Evolutionary conservation across 768 basidiomycete genomes (phyloP).

Genomic region (Auricularia sp.): DNA sequence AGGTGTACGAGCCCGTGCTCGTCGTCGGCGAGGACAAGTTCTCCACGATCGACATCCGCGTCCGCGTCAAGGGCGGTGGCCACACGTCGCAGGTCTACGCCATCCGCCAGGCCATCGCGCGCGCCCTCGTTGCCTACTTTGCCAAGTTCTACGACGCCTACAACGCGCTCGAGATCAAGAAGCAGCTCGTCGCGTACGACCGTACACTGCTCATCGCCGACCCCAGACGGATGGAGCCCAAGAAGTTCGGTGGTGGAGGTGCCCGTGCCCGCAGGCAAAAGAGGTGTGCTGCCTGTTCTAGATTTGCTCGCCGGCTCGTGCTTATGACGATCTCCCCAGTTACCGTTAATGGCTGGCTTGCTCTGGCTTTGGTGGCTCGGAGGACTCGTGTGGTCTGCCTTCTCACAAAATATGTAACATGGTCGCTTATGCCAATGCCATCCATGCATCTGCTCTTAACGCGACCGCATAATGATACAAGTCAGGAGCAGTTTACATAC

Average conservation of each 20-base stretch:
- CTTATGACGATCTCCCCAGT: slow-evolving; percentile 30
- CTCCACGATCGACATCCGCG: slow-evolving; percentile 83
- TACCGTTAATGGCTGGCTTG: slow-evolving; percentile 52
- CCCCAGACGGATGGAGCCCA: slow-evolving; percentile 96
- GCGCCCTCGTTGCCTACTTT: slow-evolving; percentile 96
- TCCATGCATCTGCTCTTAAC: slow-evolving; percentile 1
- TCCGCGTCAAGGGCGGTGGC: slow-evolving; percentile 97
- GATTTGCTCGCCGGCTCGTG: neutral
- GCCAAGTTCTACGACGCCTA: slow-evolving; percentile 98
- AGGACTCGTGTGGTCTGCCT: neutral
- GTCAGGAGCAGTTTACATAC: neutral
- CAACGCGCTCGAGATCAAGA: slow-evolving; percentile 96
- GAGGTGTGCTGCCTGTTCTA: slow-evolving; percentile 43
- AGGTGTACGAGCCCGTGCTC: slow-evolving; percentile 96
- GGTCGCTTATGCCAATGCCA: neutral
- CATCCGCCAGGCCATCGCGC: slow-evolving; percentile 96
- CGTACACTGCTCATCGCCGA: slow-evolving; percentile 83
- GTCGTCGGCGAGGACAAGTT: slow-evolving; percentile 88
- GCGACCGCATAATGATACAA: too few species aligned
- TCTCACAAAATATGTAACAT: neutral
- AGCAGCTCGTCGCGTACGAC: slow-evolving; percentile 94
- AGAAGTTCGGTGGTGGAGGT: slow-evolving; percentile 98
- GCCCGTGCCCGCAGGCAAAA: slow-evolving; percentile 98
- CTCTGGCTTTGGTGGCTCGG: neutral
- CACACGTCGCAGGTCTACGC: slow-evolving; percentile 99